A percentile compares a stretch with the other conserved stretches of the same genome.
Conservation (phyloP, 2,329 filamentous ascomycete species). For the Arthrobotrys pseudoclavata region DNA sequence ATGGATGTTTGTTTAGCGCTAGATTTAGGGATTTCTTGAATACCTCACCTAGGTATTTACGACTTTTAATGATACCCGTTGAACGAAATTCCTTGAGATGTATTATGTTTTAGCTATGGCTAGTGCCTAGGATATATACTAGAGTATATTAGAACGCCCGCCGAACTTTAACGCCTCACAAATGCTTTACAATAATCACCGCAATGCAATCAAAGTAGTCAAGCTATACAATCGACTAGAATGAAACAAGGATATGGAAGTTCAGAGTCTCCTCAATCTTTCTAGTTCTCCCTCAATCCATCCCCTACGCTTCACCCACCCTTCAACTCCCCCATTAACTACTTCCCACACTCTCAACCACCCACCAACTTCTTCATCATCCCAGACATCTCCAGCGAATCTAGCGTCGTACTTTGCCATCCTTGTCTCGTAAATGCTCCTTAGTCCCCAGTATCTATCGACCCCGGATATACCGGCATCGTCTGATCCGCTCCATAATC, state of each 20-base stretch:
- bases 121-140: not conserved
- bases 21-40: not conserved
- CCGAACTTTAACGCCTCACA: slow-evolving; percentile 32
- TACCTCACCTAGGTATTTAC: not conserved
- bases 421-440: slow-evolving; percentile 55
- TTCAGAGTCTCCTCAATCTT: slow-evolving; percentile 32
- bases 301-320: slow-evolving; percentile 32
- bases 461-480: slow-evolving; percentile 26
- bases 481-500: slow-evolving; percentile 38
- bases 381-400: slow-evolving; percentile 55
- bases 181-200: slow-evolving; percentile 25
- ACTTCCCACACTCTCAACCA: slow-evolving; percentile 55
- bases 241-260: not conserved
- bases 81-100: not conserved
- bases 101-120: not conserved
- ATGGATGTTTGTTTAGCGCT: not conserved
- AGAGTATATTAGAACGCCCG: slow-evolving; percentile 10
- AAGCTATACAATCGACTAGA: not conserved
- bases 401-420: slow-evolving; percentile 58
- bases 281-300: slow-evolving; percentile 57
- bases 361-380: slow-evolving; percentile 52
- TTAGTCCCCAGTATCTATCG: slow-evolving; percentile 48
- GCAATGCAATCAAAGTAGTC: slow-evolving; percentile 14
- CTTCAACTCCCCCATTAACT: slow-evolving; percentile 45
- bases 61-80: slow-evolving; percentile 2